Evolutionary conservation across 2,329 filamentous ascomycete genomes (phyloP), one percentile per base, ranked within the genome.

Genomic region (Exutisphaerella laricina): DNA sequence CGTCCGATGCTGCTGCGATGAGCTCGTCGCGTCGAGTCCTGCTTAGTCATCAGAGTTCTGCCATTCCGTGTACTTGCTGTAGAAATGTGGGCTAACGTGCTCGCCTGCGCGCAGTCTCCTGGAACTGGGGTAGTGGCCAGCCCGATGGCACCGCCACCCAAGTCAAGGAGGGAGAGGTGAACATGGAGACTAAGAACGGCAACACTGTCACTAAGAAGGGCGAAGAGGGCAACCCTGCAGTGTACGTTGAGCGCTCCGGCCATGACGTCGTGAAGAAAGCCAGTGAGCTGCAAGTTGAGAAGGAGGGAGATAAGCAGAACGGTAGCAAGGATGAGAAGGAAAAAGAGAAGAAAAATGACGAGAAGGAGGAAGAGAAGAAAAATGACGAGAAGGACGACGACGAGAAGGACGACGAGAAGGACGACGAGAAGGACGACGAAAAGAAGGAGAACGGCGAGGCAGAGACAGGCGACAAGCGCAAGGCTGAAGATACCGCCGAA

Each of bases 241-340:
- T 83, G 4, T 73, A 75, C 50, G 64, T 83, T 54, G 69, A 70
- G 54, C 70, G 78, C 33, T 67, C 70, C 10, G 79, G 79, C 35
- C 80, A 82, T 54, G 79, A 83, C 59, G 78, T 82, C 14, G 78
- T 81, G 39, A 82, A 83, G 66, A 71, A 70, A 49, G 76, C 78
- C 9, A 74, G 70, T 31, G 79, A 83, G 63, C 65, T 82, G 20
- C 70, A 73, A 3, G 67, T 82, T 23, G 75, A 80, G 43, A 58
- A 73, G 53, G 69, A 70, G 47, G 63, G 55, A 23, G 58, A 63
- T 20, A 61, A 69, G 43, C 60, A 67, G 46, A 34, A 34, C 23
- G 23, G 23, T 26, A 26, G 23, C 23, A 65, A 69, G 41, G 62
- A 66, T 20, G 62, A 58, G 14, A 50, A 69, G 40, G 59, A 66